Evolutionary conservation across 1,284 basidiomycete species (phyloP).

Genomic region (Austroboletus novae-zelandiae): DNA sequence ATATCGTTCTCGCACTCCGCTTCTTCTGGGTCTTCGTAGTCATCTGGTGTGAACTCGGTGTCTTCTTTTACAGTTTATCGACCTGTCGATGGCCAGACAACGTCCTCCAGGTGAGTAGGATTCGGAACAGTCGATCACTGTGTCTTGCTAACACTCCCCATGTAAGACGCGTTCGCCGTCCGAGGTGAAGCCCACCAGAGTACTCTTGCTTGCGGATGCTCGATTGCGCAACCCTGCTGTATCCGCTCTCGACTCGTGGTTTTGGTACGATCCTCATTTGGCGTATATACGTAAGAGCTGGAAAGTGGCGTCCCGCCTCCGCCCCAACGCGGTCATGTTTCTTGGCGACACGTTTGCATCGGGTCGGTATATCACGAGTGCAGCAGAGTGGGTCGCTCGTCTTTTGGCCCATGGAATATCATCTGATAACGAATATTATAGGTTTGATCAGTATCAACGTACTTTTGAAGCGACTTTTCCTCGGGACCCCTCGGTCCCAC

Average conservation of each 20-base stretch:
- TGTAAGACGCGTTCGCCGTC: slow-evolving; percentile 10
- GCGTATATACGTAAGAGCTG: slow-evolving; percentile 83
- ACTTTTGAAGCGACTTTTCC: slow-evolving; percentile 72
- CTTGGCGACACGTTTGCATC: slow-evolving; percentile 89
- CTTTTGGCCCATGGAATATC: slow-evolving; percentile 2
- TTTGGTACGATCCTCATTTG: slow-evolving; percentile 33
- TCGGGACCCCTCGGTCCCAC: slow-evolving; percentile 38
- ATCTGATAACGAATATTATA: slow-evolving; percentile 27
- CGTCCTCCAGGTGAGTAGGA: slow-evolving; percentile 29
- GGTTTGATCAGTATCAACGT: slow-evolving; percentile 66
- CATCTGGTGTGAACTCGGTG: slow-evolving; percentile 70
- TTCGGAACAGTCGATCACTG: background rate
- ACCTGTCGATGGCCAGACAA: slow-evolving; percentile 62
- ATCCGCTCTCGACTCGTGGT: slow-evolving; percentile 53
- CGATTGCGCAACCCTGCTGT: slow-evolving; percentile 72
- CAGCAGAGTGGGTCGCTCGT: slow-evolving; percentile 71
- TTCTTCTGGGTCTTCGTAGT: slow-evolving; percentile 56
- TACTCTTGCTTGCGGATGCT: slow-evolving; percentile 80
- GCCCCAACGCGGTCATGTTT: slow-evolving; percentile 75
- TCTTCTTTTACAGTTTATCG: slow-evolving; percentile 50
- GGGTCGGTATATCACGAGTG: slow-evolving; percentile 62
- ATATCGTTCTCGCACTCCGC: slow-evolving; percentile 36
- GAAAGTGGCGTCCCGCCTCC: slow-evolving; percentile 60
- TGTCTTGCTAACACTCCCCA: slow-evolving; percentile 10
- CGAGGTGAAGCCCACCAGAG: slow-evolving; percentile 48